phyloP scores from a whole-genome alignment of 495 filamentous ascomycete species.

The Xylaria venustula region DNA sequence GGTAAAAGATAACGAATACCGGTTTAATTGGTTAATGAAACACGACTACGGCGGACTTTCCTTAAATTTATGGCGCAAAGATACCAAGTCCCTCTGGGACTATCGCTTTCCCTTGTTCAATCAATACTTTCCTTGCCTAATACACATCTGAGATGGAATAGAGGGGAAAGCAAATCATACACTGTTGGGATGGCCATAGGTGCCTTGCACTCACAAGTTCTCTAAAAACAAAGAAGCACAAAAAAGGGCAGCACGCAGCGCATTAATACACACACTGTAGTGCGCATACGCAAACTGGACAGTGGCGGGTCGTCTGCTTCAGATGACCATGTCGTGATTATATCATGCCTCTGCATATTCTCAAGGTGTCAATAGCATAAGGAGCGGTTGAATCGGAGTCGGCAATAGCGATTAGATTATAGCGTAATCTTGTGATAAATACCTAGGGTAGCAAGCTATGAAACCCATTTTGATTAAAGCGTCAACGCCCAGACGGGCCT shows the following conservation, averaged over 20 bases:
- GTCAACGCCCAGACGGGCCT: not conserved
- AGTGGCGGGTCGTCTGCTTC: too few species aligned
- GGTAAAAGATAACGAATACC: not conserved
- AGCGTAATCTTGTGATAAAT: too few species aligned
- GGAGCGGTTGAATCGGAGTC: too few species aligned
- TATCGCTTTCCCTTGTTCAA: not conserved
- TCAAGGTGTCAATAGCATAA: too few species aligned
- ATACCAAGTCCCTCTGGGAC: conserved; percentile 2
- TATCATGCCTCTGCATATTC: too few species aligned
- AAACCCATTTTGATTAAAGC: conserved; percentile 1
- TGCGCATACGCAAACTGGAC: not conserved
- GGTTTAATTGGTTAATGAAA: conserved; percentile 1
- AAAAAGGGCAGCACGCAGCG: too few species aligned
- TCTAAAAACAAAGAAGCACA: too few species aligned
- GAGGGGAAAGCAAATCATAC: not conserved
- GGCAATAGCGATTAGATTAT: too few species aligned
- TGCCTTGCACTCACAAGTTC: not conserved
- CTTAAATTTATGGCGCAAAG: conserved; percentile 9
- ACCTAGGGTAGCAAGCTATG: too few species aligned
- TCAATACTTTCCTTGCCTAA: not conserved
- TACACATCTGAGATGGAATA: conserved; percentile 7
- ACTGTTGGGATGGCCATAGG: too few species aligned
- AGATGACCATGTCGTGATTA: too few species aligned
- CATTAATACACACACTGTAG: not conserved
- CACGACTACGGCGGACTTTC: not conserved